These are phyloP conservation scores for Martensiomyces pterosporus DNA, from an alignment of 192 early-diverging fungal species.

Conservation along the genomic window DNA sequence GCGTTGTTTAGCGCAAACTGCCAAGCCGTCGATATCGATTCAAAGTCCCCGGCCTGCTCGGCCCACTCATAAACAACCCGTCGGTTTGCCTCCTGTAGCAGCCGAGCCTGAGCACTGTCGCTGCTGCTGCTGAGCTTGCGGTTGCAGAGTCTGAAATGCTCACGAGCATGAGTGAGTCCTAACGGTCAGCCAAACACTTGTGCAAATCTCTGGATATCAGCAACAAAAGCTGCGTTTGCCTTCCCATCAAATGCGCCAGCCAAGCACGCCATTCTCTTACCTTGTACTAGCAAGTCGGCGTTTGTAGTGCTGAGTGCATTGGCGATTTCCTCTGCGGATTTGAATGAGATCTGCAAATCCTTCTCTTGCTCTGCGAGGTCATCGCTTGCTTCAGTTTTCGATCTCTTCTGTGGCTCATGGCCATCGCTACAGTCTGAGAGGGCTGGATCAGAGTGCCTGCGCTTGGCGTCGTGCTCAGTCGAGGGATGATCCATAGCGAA, in stretches of 20 bases:
- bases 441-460: no score
- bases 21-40: slow-evolving; percentile 24
- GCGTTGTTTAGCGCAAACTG: slow-evolving; percentile 14
- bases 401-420: not conserved
- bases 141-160: slow-evolving; percentile 46
- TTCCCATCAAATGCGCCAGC: no score
- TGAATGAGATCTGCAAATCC: slow-evolving; percentile 33
- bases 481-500: no score
- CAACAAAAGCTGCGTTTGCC: no score
- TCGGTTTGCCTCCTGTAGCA: slow-evolving; percentile 21
- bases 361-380: slow-evolving; percentile 7
- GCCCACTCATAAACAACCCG: slow-evolving; percentile 47
- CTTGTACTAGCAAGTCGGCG: slow-evolving; percentile 44
- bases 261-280: slow-evolving; percentile 13
- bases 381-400: not conserved
- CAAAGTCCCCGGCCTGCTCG: slow-evolving; percentile 18
- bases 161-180: slow-evolving; percentile 44
- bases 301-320: slow-evolving; percentile 24
- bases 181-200: no score
- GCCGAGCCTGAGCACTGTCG: slow-evolving; percentile 6
- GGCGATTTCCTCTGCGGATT: slow-evolving; percentile 26
- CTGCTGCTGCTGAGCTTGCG: not conserved
- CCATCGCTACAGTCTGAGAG: no score
- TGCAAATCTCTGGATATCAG: no score
- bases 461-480: no score